These are phyloP conservation scores for Exophiala xenobiotica DNA, from an alignment of 2,329 filamentous ascomycete genomes.

Conservation along the genomic window DNA sequence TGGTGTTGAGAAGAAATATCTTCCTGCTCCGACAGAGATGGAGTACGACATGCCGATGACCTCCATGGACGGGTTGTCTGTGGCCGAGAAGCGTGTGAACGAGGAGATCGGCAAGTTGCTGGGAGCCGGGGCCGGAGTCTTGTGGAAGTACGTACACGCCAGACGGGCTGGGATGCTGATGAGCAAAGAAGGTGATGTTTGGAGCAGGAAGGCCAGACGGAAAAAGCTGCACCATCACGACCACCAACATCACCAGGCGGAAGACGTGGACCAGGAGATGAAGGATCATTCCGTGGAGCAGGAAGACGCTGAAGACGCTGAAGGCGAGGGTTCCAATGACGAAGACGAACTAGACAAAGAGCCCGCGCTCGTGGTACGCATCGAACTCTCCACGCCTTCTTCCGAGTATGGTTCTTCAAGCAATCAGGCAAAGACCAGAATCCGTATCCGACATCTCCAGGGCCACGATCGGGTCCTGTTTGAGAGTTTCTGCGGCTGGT, in stretches of 20 bases:
- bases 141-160: conserved; percentile 63
- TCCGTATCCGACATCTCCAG: conserved; percentile 69
- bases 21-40: conserved; percentile 55
- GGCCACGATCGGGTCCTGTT: conserved; percentile 73
- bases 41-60: conserved; percentile 42
- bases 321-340: conserved; percentile 8
- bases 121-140: conserved; percentile 47
- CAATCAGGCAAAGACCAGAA: conserved; percentile 40
- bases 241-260: conserved; percentile 26
- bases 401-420: conserved; percentile 6
- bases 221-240: conserved; percentile 42
- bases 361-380: conserved; percentile 16
- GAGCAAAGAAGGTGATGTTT: conserved; percentile 66
- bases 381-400: neutral
- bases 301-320: conserved; percentile 3
- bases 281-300: too few species aligned
- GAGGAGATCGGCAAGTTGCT: conserved; percentile 52
- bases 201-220: conserved; percentile 71
- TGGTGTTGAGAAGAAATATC: conserved; percentile 49
- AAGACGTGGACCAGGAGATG: conserved; percentile 44
- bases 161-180: conserved; percentile 60
- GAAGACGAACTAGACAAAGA: conserved; percentile 17
- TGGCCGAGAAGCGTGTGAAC: conserved; percentile 42
- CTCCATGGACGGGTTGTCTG: neutral
- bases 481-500: conserved; percentile 82